phyloP scores from a whole-genome alignment of 805 yeast genomes.

The Tetrapisispora arboricola region DNA sequence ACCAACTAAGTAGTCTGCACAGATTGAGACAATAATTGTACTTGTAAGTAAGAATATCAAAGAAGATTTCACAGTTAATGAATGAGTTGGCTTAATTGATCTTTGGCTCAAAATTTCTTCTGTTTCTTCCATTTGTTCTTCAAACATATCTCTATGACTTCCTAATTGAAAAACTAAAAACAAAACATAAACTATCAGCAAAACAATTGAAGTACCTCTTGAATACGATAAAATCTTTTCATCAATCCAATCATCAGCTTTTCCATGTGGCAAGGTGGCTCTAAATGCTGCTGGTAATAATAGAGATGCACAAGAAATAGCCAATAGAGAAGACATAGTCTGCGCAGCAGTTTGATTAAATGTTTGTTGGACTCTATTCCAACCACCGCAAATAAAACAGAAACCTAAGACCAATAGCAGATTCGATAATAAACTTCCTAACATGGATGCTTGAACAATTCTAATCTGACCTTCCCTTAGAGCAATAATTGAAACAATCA shows the following conservation, averaged over 20 bases:
- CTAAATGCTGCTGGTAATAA: conserved; percentile 95
- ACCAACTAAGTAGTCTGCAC: conserved; percentile 91
- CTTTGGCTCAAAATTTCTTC: conserved; percentile 25
- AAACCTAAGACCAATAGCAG: conserved; percentile 87
- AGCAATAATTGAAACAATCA: conserved; percentile 89
- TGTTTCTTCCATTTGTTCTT: conserved; percentile 37
- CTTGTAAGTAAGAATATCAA: conserved; percentile 45
- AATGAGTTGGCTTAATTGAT: conserved; percentile 15
- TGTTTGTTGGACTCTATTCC: conserved; percentile 70
- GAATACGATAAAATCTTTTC: conserved; percentile 58
- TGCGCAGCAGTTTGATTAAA: conserved; percentile 97
- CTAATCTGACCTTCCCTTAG: conserved; percentile 75
- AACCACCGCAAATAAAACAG: conserved; percentile 89
- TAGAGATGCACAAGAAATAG: conserved; percentile 79
- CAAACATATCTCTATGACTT: conserved; percentile 74
- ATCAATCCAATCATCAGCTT: conserved; percentile 29
- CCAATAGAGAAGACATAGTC: conserved; percentile 91
- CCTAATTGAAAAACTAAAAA: conserved; percentile 81
- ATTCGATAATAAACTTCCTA: conserved; percentile 87
- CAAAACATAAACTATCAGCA: conserved; percentile 65
- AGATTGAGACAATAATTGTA: conserved; percentile 73
- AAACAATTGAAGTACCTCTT: conserved; percentile 74
- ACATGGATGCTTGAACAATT: conserved; percentile 95
- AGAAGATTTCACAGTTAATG: conserved; percentile 45
- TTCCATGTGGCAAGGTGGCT: conserved; percentile 50